Evolutionary conservation across 768 basidiomycete species (phyloP).

Genomic region (Rhodotorula babjevae): DNA sequence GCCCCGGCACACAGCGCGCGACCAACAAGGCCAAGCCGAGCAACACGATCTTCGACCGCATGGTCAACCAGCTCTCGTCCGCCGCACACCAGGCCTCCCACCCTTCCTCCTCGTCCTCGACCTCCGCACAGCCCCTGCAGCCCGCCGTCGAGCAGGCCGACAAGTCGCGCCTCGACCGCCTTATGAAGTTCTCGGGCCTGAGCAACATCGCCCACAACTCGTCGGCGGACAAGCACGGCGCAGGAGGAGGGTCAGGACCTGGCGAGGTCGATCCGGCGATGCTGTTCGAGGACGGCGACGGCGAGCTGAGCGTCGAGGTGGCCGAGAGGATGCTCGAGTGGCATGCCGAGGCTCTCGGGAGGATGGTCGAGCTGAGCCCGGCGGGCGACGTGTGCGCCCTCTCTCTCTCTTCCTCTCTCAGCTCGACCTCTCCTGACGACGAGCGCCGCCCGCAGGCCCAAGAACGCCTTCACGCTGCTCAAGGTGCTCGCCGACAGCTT

Average conservation of each 20-base stretch:
- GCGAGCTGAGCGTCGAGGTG: conserved; percentile 64
- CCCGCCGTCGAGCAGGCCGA: conserved; percentile 4
- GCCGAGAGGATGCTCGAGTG: conserved; percentile 91
- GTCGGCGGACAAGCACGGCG: conserved; percentile 46
- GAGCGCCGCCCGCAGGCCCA: conserved; percentile 56
- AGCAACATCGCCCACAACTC: conserved; percentile 32
- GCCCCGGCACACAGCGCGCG: conserved; percentile 45
- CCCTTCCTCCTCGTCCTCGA: conserved; percentile 49
- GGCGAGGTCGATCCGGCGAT: conserved; percentile 51
- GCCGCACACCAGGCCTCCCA: conserved; percentile 59
- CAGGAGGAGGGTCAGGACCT: too few relatives aligned
- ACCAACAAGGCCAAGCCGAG: conserved; percentile 56
- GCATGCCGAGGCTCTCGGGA: conserved; percentile 94
- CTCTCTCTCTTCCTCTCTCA: neutral
- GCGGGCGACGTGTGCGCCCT: conserved; percentile 72
- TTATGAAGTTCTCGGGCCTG: conserved; percentile 72
- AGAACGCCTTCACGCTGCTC: conserved; percentile 77
- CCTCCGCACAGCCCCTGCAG: neutral
- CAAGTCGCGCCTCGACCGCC: conserved; percentile 36
- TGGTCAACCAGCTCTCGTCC: conserved; percentile 81
- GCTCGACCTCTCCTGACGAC: too few relatives aligned
- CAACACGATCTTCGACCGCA: conserved; percentile 71
- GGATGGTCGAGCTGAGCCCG: conserved; percentile 83
- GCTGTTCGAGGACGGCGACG: conserved; percentile 79
- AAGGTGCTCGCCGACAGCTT: conserved; percentile 82